These are phyloP conservation scores for Nicotiana knightiana DNA, from an alignment of 257 asterid species.

Conservation along the genomic window DNA sequence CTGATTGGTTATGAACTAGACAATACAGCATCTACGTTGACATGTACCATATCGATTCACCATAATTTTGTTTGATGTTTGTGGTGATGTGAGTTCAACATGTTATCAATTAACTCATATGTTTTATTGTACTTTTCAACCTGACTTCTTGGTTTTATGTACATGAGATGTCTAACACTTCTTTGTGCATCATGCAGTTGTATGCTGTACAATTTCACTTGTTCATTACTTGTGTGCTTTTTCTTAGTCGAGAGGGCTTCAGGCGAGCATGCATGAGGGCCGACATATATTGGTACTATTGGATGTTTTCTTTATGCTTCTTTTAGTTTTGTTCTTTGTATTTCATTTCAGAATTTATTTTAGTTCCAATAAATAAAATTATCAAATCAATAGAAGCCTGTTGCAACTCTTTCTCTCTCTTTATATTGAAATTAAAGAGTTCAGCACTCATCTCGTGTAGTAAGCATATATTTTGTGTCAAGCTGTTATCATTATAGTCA, in stretches of 20 bases:
- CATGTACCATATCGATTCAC: not conserved
- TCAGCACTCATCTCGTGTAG: not conserved
- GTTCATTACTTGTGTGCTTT: slow-evolving; percentile 81
- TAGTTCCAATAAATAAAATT: not conserved
- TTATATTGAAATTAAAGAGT: not conserved
- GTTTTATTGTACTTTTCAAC: not conserved
- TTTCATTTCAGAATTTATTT: not conserved
- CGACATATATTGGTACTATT: slow-evolving; percentile 58
- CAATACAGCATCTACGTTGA: not conserved
- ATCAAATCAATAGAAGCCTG: not conserved
- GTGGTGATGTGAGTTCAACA: not conserved
- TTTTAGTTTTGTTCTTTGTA: slow-evolving; percentile 8
- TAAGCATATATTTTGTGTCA: not conserved
- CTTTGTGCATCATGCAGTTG: slow-evolving; percentile 45
- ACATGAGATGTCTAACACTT: not conserved
- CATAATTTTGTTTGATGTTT: not conserved
- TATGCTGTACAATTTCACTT: slow-evolving; percentile 91
- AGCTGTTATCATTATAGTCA: not conserved
- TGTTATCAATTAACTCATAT: not conserved
- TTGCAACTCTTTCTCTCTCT: not conserved
- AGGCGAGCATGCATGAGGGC: slow-evolving; percentile 95
- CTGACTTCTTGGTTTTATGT: not conserved
- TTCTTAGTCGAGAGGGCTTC: slow-evolving; percentile 93
- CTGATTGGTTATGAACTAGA: not conserved
- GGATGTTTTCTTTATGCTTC: slow-evolving; percentile 12